Evolutionary conservation across 2,329 filamentous ascomycete species (phyloP).

Genomic region (Dendrostoma leiphaemia): DNA sequence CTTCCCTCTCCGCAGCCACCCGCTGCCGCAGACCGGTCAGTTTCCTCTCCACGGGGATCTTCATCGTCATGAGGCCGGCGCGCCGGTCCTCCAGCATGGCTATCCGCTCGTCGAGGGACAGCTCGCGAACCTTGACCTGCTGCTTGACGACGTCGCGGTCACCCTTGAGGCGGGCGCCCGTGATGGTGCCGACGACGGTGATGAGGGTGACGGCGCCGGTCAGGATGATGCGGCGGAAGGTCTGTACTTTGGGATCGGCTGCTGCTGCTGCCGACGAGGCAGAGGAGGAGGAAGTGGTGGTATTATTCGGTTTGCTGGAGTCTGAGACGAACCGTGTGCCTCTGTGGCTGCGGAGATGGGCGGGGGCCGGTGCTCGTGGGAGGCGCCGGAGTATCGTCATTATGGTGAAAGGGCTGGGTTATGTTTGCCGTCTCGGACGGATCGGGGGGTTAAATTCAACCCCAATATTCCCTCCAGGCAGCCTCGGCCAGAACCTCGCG

Average conservation of each 20-base stretch:
- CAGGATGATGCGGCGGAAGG: conserved; percentile 23
- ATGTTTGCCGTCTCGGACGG: too few relatives aligned
- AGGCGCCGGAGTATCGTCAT: neutral
- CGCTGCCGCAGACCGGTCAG: conserved; percentile 26
- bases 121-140: conserved; percentile 26
- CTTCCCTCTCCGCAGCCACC: conserved; percentile 21
- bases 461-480: conserved; percentile 24
- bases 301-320: neutral
- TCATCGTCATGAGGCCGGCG: conserved; percentile 23
- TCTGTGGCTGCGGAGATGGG: neutral
- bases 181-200: conserved; percentile 29
- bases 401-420: neutral
- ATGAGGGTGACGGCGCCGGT: conserved; percentile 28
- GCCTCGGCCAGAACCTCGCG: conserved; percentile 16
- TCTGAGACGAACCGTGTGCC: conserved; percentile 1
- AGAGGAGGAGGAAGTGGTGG: neutral
- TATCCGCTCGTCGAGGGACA: conserved; percentile 28
- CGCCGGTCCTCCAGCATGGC: conserved; percentile 28
- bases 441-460: conserved; percentile 19
- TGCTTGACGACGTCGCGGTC: conserved; percentile 4
- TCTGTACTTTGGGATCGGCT: conserved; percentile 15
- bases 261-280: neutral
- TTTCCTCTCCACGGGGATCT: conserved; percentile 29
- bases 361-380: neutral
- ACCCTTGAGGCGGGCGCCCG: conserved; percentile 33